Evolutionary conservation across 208 protist genomes (phyloP).

Genomic region (Leishmania martiniquensis): DNA sequence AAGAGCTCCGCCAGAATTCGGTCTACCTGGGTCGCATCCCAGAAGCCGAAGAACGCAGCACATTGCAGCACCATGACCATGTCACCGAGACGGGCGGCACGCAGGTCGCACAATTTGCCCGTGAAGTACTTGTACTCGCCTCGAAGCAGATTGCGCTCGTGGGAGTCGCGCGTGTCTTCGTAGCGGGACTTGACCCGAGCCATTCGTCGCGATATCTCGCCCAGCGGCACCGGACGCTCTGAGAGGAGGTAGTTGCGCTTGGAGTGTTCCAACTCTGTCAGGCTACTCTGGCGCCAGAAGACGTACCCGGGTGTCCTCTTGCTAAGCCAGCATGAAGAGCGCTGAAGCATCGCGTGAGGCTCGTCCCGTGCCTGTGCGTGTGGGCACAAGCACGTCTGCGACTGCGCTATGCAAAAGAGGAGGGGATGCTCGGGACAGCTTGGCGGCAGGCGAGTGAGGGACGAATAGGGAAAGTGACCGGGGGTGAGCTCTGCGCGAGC

Average conservation of each 20-base stretch:
- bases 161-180: constrained; percentile 72
- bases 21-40: constrained; percentile 84
- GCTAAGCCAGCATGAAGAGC: constrained; percentile 18
- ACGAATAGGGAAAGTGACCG: not conserved
- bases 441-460: constrained; percentile 7
- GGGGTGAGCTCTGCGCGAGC: not conserved
- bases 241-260: constrained; percentile 81
- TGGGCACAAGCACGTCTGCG: not conserved
- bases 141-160: constrained; percentile 84
- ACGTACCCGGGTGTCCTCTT: constrained; percentile 90
- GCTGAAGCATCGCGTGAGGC: constrained; percentile 39
- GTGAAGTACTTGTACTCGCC: constrained; percentile 95
- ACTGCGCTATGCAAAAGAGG: not conserved
- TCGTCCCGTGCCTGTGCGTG: not conserved
- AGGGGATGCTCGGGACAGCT: not conserved
- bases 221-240: constrained; percentile 75
- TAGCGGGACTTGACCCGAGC: constrained; percentile 77
- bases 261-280: constrained; percentile 75
- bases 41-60: constrained; percentile 89
- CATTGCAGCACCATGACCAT: constrained; percentile 84
- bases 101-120: constrained; percentile 87
- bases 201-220: constrained; percentile 88
- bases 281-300: constrained; percentile 86
- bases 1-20: constrained; percentile 67
- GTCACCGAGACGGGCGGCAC: constrained; percentile 62